Evolutionary conservation across 2,329 filamentous ascomycete species (phyloP), one percentile per base, ranked within the genome.

Genomic region (Hansfordia pulvinata): DNA sequence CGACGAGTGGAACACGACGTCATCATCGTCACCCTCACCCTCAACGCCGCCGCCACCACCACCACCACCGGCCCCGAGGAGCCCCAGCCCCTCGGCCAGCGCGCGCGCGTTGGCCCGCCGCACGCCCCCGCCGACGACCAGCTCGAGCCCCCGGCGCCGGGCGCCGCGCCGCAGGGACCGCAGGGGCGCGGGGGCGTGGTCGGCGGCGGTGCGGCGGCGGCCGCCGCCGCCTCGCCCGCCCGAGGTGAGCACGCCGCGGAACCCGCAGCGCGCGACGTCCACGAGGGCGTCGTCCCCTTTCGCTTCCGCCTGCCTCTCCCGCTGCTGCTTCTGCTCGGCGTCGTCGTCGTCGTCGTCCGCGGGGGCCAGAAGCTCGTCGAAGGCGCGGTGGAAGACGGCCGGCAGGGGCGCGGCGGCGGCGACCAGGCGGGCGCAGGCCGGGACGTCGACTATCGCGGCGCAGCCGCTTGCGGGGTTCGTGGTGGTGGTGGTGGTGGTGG

Each of bases 311-410:
- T 23, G 38, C 34, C 7, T 36, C 30, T 18, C 35, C 24, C 8
- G 23, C 5, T 10, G 31, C 17, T 24, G 24, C n/a, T 28, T 20
- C 9, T 18, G 22, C 8, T 28, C 22, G 4, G 18, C 23, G 23
- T 10, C 17, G 8, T 17, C n/a, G 2, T 32, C 36, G 10, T 30
- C 31, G 14, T 27, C 33, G 20, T 35, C 17, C 10, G 6, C 17
- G 12, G 31, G 26, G 5, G 33, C 44, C 3, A 63, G 37, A 8
- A 69, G 46, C 11, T 54, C 48, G 38, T 73, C 68, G 31, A 69
- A 68, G 3, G 68, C 68, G 10, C 68, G 58, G 42, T 70, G 66
- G 34, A 72, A 64, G n/a, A 67, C 55, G 34, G 59, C 61, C 10
- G 42, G 43, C 17, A 55, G 54, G 2, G 59, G 62, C 6, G 34